Percentiles rank a stretch among this genome's conserved stretches.
phyloP scores from a whole-genome alignment of 768 basidiomycete species.

The Mrakia blollopis region DNA sequence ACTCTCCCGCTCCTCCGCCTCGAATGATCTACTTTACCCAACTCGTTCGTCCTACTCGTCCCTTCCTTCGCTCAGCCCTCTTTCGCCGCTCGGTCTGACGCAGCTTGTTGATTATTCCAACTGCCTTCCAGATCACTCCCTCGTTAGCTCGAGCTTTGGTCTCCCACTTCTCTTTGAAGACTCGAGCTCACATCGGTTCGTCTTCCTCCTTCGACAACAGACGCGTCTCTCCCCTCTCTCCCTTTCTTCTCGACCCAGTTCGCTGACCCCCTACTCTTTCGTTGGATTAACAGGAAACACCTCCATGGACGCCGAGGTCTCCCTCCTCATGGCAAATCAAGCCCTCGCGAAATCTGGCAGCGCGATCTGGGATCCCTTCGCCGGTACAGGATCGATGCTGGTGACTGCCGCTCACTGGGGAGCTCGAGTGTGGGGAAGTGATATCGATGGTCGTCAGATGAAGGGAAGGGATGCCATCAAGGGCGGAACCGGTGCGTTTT shows the following conservation, averaged over 20 bases:
- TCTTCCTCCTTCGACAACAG: neutral
- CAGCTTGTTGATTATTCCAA: too few relatives aligned
- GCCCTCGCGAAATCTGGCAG: slow-evolving; percentile 72
- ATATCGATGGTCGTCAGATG: slow-evolving; percentile 97
- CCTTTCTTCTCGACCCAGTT: neutral
- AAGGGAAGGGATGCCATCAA: slow-evolving; percentile 61
- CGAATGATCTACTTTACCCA: slow-evolving; percentile 40
- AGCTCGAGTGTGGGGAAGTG: slow-evolving; percentile 78
- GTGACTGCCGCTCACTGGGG: slow-evolving; percentile 79
- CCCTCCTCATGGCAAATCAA: slow-evolving; percentile 94
- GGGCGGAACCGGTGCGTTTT: neutral
- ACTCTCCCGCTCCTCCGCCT: neutral
- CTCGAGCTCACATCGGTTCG: slow-evolving; percentile 67
- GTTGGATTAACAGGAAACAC: slow-evolving; percentile 59
- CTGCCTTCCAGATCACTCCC: neutral
- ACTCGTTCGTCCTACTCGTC: slow-evolving; percentile 34
- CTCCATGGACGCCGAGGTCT: slow-evolving; percentile 95
- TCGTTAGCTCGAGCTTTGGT: slow-evolving; percentile 61
- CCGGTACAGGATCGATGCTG: slow-evolving; percentile 51
- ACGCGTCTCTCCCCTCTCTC: neutral
- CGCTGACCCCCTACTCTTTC: neutral
- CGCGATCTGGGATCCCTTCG: slow-evolving; percentile 90
- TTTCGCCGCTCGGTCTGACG: neutral
- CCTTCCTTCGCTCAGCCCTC: neutral
- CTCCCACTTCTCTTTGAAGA: slow-evolving; percentile 75